phyloP scores from a whole-genome alignment of 768 basidiomycete genomes.

The Podaxis sp. region DNA sequence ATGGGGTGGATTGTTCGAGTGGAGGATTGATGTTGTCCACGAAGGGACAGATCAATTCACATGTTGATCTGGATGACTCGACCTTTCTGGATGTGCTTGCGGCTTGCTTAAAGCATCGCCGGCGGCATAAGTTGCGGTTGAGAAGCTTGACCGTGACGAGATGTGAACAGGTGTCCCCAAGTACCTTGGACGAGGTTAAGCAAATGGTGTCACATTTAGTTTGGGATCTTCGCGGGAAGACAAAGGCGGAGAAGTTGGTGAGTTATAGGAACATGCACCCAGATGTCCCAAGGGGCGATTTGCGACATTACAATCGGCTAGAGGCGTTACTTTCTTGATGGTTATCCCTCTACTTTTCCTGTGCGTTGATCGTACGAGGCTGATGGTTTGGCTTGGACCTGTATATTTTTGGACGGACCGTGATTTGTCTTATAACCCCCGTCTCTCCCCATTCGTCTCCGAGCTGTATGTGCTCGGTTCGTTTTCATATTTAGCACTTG shows the following conservation, averaged over 20 bases:
- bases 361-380: not conserved
- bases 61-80: conserved; percentile 39
- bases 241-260: conserved; percentile 27
- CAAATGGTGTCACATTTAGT: conserved; percentile 32
- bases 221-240: conserved; percentile 31
- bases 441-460: not conserved
- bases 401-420: conserved; percentile 13
- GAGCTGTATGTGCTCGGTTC: not conserved
- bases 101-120: conserved; percentile 30
- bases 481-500: not conserved
- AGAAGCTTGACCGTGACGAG: conserved; percentile 37
- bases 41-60: conserved; percentile 30
- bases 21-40: conserved; percentile 41
- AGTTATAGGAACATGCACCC: conserved; percentile 29
- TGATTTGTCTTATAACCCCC: not conserved
- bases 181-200: conserved; percentile 25
- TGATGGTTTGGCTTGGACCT: conserved; percentile 7
- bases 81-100: conserved; percentile 40
- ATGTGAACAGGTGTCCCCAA: conserved; percentile 29
- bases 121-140: conserved; percentile 25
- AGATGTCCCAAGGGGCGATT: conserved; percentile 16
- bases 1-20: conserved; percentile 37
- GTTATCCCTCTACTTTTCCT: not conserved
- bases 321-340: conserved; percentile 25
- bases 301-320: conserved; percentile 35